Conservation (phyloP, 1,139 yeast genomes). For the Oligophagozyma castellii region DNA sequence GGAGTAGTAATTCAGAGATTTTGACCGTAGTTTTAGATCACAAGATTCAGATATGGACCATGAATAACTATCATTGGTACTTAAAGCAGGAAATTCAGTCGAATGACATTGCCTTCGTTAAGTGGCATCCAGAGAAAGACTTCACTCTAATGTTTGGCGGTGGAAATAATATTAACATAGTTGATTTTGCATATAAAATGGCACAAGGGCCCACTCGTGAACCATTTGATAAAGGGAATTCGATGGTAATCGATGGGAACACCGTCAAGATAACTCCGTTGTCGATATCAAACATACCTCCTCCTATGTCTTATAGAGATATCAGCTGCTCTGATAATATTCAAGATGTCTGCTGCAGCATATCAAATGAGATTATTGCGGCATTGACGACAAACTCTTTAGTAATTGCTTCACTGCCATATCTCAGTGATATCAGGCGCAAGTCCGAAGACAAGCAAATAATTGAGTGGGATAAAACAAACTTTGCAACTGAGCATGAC, state of each 20-base stretch:
- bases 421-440: slow-evolving; percentile 24
- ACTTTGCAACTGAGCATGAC: slow-evolving; percentile 32
- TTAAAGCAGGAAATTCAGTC: slow-evolving; percentile 60
- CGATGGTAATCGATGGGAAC: slow-evolving; percentile 68
- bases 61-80: slow-evolving; percentile 92
- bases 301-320: slow-evolving; percentile 74
- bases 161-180: slow-evolving; percentile 37
- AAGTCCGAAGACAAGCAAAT: slow-evolving; percentile 37
- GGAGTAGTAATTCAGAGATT: slow-evolving; percentile 79
- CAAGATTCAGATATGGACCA: slow-evolving; percentile 73
- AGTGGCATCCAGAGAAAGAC: slow-evolving; percentile 89
- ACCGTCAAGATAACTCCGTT: slow-evolving; percentile 72
- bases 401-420: slow-evolving; percentile 30
- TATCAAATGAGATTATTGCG: slow-evolving; percentile 47
- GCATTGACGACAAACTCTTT: slow-evolving; percentile 35
- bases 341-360: slow-evolving; percentile 49
- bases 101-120: slow-evolving; percentile 34
- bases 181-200: slow-evolving; percentile 54
- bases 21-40: slow-evolving; percentile 52
- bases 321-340: slow-evolving; percentile 41
- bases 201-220: slow-evolving; percentile 54
- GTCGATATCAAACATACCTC: slow-evolving; percentile 81
- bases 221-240: slow-evolving; percentile 67
- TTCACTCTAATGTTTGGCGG: slow-evolving; percentile 57
- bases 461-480: slow-evolving; percentile 26